Conservation (phyloP, 768 basidiomycete genomes). For the Russula compacta region DNA sequence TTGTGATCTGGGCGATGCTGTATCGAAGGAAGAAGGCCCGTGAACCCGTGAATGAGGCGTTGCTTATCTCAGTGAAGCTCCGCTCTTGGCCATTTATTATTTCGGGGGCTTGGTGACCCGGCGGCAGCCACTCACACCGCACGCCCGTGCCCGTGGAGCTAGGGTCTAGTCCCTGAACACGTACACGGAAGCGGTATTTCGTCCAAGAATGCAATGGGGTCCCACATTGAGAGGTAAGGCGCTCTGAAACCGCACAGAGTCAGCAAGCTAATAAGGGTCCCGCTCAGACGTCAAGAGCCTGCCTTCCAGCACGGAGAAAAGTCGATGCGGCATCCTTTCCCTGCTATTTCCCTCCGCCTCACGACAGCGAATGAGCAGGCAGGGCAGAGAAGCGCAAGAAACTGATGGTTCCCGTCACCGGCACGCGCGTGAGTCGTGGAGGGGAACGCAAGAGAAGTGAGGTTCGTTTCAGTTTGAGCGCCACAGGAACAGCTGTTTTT, state of each 20-base stretch:
- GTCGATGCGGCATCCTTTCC: conserved; percentile 11
- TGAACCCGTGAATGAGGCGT: not conserved
- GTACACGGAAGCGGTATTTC: conserved; percentile 15
- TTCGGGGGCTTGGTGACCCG: conserved; percentile 2
- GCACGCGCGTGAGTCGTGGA: conserved; percentile 11
- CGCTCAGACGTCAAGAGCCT: conserved; percentile 11
- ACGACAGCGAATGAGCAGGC: conserved; percentile 11
- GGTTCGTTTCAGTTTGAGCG: conserved; percentile 8
- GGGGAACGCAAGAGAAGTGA: conserved; percentile 7
- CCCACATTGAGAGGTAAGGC: conserved; percentile 10
- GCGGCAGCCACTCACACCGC: conserved; percentile 1
- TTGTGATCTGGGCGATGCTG: not conserved
- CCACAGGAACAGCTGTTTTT: conserved; percentile 13
- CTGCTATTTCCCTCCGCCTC: not conserved
- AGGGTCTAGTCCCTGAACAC: conserved; percentile 14
- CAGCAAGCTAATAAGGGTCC: conserved; percentile 4
- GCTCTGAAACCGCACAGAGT: conserved; percentile 12
- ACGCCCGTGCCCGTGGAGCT: conserved; percentile 5
- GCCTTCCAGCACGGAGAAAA: conserved; percentile 12
- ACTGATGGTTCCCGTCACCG: conserved; percentile 15
- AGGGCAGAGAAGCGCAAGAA: conserved; percentile 7
- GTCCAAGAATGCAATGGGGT: conserved; percentile 10
- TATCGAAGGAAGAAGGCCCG: conserved; percentile 1
- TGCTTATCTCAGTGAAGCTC: conserved; percentile 14
- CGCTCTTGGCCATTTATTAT: not conserved